Base-by-base conservation (phyloP, 331 rosid species). In the Malus hybrid region DNA sequence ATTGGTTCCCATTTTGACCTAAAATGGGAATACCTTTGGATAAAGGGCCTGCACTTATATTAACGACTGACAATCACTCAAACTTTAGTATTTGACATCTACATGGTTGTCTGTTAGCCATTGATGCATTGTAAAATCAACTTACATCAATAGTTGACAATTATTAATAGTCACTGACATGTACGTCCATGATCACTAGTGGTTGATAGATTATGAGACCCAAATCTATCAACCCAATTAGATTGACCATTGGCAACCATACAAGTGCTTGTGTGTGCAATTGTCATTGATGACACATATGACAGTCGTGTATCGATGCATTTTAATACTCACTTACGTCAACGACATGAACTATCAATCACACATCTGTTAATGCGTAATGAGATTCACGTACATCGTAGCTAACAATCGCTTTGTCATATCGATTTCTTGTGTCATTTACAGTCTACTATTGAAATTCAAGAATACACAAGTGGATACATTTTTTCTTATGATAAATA, bases 301-400 rank as follows among this genome's bases (percentile, higher is more conserved):
- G 2, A 16, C 57, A 52, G 0, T 18, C 10, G 1, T 2, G 0
- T 6, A 0, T 10, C 1, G 0, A 16, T 52, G 10, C 57, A 52
- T 52, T 52, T 18, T 52, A 16, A 52, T 16, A 52, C 0, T 7
- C 57, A 16, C 22, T 52, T 6, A 52, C 1, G 6, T 6, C 57
- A 52, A 52, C 4, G 10, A 2, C 57, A 18, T 18, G 4, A 52
- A 18, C 10, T 2, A 18, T 52, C 20, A 52, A 2, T 52, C 57
- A 6, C 48, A 42, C 48, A 42, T 42, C 14, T 3, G 0, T 52
- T 52, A 52, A 52, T 52, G 4, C 22, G 0, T 52, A 1, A 1
- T 52, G 9, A 52, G 2, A 52, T 18, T 52, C 10, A 52, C 22
- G 1, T 57, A 4, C 3, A 57, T 57, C 6, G 22, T 10, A 56